Conservation (phyloP, 148 eudicot species). For the Polygonum aviculare region DNA sequence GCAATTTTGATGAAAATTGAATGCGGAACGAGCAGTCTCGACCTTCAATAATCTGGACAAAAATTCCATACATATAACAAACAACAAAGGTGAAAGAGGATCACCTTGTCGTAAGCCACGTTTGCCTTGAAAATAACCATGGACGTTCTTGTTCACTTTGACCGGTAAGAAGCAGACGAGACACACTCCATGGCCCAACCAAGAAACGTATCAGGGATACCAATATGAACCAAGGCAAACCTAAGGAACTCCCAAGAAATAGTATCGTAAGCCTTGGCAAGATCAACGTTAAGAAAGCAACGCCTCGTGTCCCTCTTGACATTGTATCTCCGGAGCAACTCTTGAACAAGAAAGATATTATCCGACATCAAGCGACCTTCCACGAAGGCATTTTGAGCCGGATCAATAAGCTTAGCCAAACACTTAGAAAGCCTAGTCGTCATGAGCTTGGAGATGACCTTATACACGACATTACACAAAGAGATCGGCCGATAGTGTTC, state of each 20-base stretch:
- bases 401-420: no score
- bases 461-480: no score
- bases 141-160: no score
- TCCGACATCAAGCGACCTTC: neutral
- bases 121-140: neutral
- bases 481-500: no score
- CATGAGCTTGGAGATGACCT: no score
- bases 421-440: no score
- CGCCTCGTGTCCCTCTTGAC: neutral
- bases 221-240: neutral
- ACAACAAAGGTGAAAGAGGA: neutral
- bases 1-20: no score
- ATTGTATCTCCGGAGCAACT: neutral
- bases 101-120: neutral
- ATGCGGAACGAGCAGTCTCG: no score
- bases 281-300: neutral
- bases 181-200: neutral
- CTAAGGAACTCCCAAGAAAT: neutral
- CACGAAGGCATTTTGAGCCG: no score
- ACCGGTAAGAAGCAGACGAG: neutral
- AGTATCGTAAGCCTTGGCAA: neutral
- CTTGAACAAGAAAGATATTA: neutral
- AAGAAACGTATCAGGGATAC: neutral
- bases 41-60: no score
- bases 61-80: neutral